phyloP scores from a whole-genome alignment of 2,329 filamentous ascomycete species.

The Botryotinia narcissicola region DNA sequence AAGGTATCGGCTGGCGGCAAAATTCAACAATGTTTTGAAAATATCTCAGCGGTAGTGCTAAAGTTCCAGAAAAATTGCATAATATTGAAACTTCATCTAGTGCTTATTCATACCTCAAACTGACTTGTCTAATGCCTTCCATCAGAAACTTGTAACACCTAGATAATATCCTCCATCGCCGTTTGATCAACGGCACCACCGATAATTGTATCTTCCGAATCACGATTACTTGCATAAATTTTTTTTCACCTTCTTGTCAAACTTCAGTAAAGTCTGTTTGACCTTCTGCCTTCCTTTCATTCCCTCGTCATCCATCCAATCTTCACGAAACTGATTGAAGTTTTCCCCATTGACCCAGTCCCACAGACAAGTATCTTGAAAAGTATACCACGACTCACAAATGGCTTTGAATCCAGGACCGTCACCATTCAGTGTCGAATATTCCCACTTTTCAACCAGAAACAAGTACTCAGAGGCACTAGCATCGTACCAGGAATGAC shows the following conservation, averaged over 20 bases:
- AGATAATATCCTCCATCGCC: neutral
- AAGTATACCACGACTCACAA: slow-evolving; percentile 1
- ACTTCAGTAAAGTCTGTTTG: neutral
- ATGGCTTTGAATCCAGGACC: neutral
- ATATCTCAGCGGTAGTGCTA: neutral
- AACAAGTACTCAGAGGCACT: neutral
- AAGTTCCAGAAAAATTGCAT: neutral
- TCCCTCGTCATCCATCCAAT: neutral
- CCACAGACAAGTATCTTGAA: neutral
- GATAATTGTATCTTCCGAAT: no score
- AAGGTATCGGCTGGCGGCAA: neutral
- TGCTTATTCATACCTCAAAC: neutral
- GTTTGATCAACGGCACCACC: neutral
- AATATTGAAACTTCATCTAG: neutral
- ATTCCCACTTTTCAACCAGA: neutral
- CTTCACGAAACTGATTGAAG: neutral
- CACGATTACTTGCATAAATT: neutral
- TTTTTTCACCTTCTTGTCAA: neutral
- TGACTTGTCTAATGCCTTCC: neutral
- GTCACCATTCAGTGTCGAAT: neutral
- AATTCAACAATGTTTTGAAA: neutral
- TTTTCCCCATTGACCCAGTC: neutral
- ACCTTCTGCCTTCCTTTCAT: neutral
- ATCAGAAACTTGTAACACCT: neutral
- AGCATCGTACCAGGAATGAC: neutral